Conservation (phyloP, 2,329 filamentous ascomycete species). For the Ophiocordyceps sinensis region DNA sequence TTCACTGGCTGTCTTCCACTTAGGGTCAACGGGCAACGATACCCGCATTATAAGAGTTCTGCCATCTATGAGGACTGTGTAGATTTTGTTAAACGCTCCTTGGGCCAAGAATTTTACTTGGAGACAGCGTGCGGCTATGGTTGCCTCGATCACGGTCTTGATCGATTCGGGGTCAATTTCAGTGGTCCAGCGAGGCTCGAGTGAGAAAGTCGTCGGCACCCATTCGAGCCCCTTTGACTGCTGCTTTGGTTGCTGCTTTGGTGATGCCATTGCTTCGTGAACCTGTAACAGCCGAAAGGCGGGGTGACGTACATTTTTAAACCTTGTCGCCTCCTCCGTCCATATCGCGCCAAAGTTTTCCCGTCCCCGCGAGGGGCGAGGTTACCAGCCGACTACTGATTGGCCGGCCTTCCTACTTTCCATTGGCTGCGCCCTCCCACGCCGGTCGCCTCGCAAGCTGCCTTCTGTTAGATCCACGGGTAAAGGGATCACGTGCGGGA, state of each 20-base stretch:
- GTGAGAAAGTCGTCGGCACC: slow-evolving; percentile 2
- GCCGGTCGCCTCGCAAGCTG: too few species aligned
- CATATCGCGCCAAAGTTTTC: not conserved
- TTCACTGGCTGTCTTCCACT: slow-evolving; percentile 21
- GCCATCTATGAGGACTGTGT: slow-evolving; percentile 2
- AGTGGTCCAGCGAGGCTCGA: slow-evolving; percentile 6
- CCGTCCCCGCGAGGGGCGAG: too few species aligned
- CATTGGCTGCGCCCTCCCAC: too few species aligned
- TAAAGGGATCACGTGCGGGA: too few species aligned
- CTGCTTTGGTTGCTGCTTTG: not conserved
- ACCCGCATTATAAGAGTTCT: slow-evolving; percentile 15
- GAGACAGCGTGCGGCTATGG: not conserved
- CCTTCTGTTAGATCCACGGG: too few species aligned
- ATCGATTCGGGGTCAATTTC: slow-evolving; percentile 3
- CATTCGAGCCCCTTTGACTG: slow-evolving; percentile 2
- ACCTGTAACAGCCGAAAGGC: not conserved
- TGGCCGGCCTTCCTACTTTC: too few species aligned
- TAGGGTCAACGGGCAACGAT: slow-evolving; percentile 20
- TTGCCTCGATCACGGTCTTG: not conserved
- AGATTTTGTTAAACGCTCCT: slow-evolving; percentile 13
- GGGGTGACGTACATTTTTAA: not conserved
- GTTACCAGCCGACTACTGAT: too few species aligned
- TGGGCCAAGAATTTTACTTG: slow-evolving; percentile 4
- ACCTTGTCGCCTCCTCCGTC: too few species aligned
- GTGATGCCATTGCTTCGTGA: not conserved